phyloP scores from a whole-genome alignment of 2,329 filamentous ascomycete genomes.

The Zelopaecilomyces penicillatus region DNA sequence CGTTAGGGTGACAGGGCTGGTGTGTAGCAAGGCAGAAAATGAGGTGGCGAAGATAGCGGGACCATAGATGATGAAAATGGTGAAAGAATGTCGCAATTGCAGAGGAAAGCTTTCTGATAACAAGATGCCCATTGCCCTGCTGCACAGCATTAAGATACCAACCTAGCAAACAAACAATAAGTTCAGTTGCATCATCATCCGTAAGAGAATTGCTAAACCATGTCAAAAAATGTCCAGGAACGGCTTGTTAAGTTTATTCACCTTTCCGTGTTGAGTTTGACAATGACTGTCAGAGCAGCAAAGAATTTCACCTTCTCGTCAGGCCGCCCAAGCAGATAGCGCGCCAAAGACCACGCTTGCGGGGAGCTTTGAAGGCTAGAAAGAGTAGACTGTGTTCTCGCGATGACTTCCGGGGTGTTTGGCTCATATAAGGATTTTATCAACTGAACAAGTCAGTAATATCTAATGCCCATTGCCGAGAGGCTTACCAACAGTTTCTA shows the following conservation, averaged over 20 bases:
- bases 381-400: constrained; percentile 60
- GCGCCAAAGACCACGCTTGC: constrained; percentile 78
- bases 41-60: constrained; percentile 55
- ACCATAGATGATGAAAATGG: constrained; percentile 60
- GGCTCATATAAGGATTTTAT: constrained; percentile 47
- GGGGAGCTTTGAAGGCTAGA: constrained; percentile 71
- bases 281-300: constrained; percentile 82
- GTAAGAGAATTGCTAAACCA: constrained; percentile 38
- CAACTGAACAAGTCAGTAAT: too few species aligned
- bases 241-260: constrained; percentile 28
- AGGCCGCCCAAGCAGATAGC: constrained; percentile 59
- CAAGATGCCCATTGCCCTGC: constrained; percentile 47
- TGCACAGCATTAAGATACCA: constrained; percentile 52
- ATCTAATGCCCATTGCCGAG: too few species aligned
- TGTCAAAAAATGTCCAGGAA: neutral
- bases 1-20: constrained; percentile 14
- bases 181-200: constrained; percentile 47
- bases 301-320: constrained; percentile 82
- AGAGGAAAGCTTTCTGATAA: constrained; percentile 68
- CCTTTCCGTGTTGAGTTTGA: constrained; percentile 92
- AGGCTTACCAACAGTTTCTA: too few species aligned
- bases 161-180: constrained; percentile 51
- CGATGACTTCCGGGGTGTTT: constrained; percentile 38
- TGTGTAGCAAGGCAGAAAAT: constrained; percentile 40
- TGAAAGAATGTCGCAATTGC: constrained; percentile 69